Conservation (phyloP, 2,329 filamentous ascomycete species). For the Neofusicoccum umdonicola region DNA sequence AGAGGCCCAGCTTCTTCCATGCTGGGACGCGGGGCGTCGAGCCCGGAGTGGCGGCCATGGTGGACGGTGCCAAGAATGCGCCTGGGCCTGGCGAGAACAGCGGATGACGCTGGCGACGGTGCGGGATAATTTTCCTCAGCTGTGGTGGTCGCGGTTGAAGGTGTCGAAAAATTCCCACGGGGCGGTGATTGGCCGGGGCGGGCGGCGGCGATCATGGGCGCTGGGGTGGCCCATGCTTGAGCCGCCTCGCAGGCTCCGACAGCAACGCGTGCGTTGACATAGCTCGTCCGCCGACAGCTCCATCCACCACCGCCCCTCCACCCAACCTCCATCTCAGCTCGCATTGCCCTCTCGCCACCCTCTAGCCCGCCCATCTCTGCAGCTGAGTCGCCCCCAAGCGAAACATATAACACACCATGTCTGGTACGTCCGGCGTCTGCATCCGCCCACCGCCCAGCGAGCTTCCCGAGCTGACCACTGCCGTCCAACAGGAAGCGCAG, state of each 20-base stretch:
- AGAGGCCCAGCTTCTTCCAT: constrained; percentile 61
- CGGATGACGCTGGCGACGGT: neutral
- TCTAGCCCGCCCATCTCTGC: neutral
- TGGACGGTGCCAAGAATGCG: neutral
- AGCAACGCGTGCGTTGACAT: constrained; percentile 18
- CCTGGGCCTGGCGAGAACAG: neutral
- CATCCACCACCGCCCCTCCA: constrained; percentile 4
- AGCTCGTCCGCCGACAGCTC: constrained; percentile 16
- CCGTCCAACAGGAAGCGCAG: constrained; percentile 65
- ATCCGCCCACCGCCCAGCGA: constrained; percentile 15
- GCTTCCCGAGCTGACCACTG: constrained; percentile 28
- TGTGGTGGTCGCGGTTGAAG: neutral
- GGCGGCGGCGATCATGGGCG: constrained; percentile 1
- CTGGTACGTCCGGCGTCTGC: constrained; percentile 32
- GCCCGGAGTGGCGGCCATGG: constrained; percentile 1
- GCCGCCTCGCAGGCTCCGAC: constrained; percentile 15
- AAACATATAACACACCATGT: constrained; percentile 33
- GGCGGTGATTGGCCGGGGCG: constrained; percentile 7
- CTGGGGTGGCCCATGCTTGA: constrained; percentile 2
- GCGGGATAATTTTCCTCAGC: neutral
- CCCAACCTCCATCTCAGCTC: constrained; percentile 4
- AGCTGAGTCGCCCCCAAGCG: neutral
- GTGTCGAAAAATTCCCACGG: constrained; percentile 13
- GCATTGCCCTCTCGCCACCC: neutral
- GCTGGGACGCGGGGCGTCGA: constrained; percentile 46